Conservation (phyloP, 176 grass and related monocot species). For the Oryza coarctata region DNA sequence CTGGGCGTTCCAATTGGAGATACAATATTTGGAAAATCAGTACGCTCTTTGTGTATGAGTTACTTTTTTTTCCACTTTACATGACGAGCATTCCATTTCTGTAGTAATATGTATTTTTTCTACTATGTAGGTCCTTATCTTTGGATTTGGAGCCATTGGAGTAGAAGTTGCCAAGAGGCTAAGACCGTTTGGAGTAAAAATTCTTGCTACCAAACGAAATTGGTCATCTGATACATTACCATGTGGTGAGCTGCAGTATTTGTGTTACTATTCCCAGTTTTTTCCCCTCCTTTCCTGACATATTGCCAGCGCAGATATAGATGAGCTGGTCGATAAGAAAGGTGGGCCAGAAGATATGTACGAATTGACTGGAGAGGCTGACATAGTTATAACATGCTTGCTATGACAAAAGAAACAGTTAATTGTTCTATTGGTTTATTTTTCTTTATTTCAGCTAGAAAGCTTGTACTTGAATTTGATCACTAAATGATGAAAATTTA, state of each 20-base stretch:
- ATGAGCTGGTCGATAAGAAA: constrained; percentile 75
- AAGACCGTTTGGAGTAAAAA: constrained; percentile 83
- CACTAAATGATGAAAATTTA: constrained; percentile 41
- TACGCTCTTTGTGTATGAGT: constrained; percentile 40
- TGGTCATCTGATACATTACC: constrained; percentile 60
- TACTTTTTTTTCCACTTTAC: constrained; percentile 21
- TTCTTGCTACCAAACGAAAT: constrained; percentile 86
- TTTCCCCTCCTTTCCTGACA: constrained; percentile 22
- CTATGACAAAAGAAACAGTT: constrained; percentile 70
- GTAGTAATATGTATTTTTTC: constrained; percentile 12
- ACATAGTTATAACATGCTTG: constrained; percentile 86
- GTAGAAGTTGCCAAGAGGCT: constrained; percentile 78
- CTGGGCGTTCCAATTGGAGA: constrained; percentile 82
- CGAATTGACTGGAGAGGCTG: constrained; percentile 72
- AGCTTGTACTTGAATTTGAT: background rate
- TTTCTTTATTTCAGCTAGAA: background rate
- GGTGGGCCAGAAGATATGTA: constrained; percentile 64
- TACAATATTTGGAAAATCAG: constrained; percentile 86
- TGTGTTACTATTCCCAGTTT: background rate
- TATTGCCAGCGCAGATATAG: constrained; percentile 48
- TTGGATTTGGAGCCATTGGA: constrained; percentile 93
- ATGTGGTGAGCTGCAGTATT: constrained; percentile 45
- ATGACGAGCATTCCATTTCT: constrained; percentile 16
- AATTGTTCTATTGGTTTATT: constrained; percentile 23
- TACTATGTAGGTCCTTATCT: constrained; percentile 67